Evolutionary conservation across 768 basidiomycete species (phyloP), one percentile per base, ranked within the genome.

Genomic region (Auriscalpium vulgare): DNA sequence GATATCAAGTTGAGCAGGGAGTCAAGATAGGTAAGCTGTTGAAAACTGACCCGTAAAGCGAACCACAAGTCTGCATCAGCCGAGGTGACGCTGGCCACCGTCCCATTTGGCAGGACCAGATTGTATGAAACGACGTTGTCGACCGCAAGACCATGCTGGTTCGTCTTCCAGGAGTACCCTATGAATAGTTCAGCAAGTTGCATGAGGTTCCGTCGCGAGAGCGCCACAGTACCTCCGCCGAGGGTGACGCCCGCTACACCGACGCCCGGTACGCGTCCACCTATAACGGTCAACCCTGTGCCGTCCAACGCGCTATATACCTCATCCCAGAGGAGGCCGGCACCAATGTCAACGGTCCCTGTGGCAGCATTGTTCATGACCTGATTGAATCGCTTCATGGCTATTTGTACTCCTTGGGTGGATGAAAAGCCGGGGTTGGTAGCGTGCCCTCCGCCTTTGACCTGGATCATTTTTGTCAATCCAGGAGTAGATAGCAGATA

Each of bases 141-240:
- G 37, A 72, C 58, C 1, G 65, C 64, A 16, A 73, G 55, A 9
- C 72, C 70, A 52, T 64, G 64, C 49, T 68, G 64, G 54, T 68
- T 72, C 5, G 67, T 69, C 54, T 68, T 67, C 57, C 65, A 54
- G 0, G 71, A 69, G 59, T 67, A 74, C 6, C 72, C 72, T 13
- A 3, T 14, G 5, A 7, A 6, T 14, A n/a, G 9, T 14, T 37
- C 21, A 38, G 34, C 6, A 16, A 4, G 19, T 1, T 13, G 2
- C 37, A 40, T 14, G 35, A 34, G 34, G 37, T 10, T 37, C 8
- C 9, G 23, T 40, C 11, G 8, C 19, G 43, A 19, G 14, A 17
- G 14, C 13, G 40, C 14, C n/a, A 37, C 29, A 49, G 49, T 34
- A 65, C 65, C 65, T 21, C 66, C 66, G n/a, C 66, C 66, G 16